Base-by-base conservation (phyloP, 108 stramenopile species). In the Fragilariopsis cylindrus region DNA sequence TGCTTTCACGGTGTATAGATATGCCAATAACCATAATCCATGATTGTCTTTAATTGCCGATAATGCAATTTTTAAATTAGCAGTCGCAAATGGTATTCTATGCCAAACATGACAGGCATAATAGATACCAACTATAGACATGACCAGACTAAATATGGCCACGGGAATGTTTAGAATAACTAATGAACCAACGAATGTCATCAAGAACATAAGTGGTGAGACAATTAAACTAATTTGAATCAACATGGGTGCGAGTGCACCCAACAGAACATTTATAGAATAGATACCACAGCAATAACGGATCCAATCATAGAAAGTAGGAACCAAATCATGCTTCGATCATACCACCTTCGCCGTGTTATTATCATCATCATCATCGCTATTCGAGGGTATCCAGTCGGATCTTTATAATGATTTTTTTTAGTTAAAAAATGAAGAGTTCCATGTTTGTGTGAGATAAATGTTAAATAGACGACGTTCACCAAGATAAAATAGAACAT, bases 61-160 rank as follows among this genome's bases (percentile, higher is more conserved):
- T 39, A 90, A 53, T 58, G 81, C 86, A 13, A 80, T 76, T 45
- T 69, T 79, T 50, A 95, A 65, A 69, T 86, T 95, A 56, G 87
- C 76, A 3, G 91, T 80, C 2, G 94, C 91, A 70, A 88, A 91
- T 39, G 94, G 94, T 62, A 95, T 89, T 5, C 81, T 74, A 16
- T 80, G 53, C 84, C 89, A 82, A 11, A 91, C 81, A 2, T 13
- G 4, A 53, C 45, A 41, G 70, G 65, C 71, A 75, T 70, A 73
- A 65, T 16, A 79, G 50, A 62, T 16, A 54, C 76, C 73, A 43
- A 83, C 41, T 11, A 44, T 41, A 0, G 48, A 44, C 43, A 71
- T 43, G 5, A 81, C 39, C 8, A 52, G 15, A 15, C 73, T 63
- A 16, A 84, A 53, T 41, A 77, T 8, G 16, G 76, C 70, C 19